phyloP scores from a whole-genome alignment of 495 filamentous ascomycete genomes.

The Neurospora tetraspora region DNA sequence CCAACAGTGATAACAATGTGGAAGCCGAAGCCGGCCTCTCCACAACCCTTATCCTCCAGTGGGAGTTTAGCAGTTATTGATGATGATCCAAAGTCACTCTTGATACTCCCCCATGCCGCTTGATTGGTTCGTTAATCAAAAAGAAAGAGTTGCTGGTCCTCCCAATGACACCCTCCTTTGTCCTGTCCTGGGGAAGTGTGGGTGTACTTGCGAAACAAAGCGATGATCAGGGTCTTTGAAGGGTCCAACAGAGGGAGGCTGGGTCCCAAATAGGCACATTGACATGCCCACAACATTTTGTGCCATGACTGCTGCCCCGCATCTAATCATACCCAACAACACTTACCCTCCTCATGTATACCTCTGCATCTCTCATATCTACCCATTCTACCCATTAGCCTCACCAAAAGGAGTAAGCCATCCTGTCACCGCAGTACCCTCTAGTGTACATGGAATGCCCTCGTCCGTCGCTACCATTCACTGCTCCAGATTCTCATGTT shows the following conservation, averaged over 20 bases:
- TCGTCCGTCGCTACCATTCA: not conserved
- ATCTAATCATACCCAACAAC: not conserved
- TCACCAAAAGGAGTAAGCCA: not conserved
- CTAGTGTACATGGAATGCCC: not conserved
- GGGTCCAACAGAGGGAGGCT: not conserved
- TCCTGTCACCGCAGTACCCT: not conserved
- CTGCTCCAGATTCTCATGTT: not conserved
- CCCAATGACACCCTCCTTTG: not conserved
- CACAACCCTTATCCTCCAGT: not conserved
- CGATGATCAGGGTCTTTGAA: not conserved
- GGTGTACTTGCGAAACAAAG: not conserved
- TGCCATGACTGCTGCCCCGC: not conserved
- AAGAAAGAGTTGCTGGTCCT: not conserved
- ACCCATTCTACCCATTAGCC: not conserved
- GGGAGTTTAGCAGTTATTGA: not conserved
- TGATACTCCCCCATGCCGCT: not conserved
- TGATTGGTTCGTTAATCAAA: not conserved
- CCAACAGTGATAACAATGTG: not conserved
- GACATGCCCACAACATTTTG: not conserved
- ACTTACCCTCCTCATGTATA: not conserved
- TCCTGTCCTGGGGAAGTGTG: not conserved
- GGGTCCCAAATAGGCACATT: not conserved
- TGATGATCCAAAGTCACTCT: not conserved
- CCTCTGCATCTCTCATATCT: not conserved
- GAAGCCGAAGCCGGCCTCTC: not conserved